A percentile compares a stretch with the other conserved stretches of the same genome.
phyloP scores from a whole-genome alignment of 2,329 filamentous ascomycete genomes.

The Berkeleyomyces basicola region DNA sequence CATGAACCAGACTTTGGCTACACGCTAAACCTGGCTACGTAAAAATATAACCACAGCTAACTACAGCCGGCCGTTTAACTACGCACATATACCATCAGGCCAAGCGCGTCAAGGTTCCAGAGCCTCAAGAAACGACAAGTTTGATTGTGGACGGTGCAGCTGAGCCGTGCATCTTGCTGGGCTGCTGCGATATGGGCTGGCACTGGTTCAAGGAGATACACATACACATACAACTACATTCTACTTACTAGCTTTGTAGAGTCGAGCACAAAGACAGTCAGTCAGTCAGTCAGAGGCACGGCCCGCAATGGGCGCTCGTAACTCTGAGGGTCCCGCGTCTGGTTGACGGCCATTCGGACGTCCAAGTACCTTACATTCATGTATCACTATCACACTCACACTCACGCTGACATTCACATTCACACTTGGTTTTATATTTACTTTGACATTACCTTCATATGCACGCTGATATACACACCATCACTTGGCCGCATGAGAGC shows the following conservation, averaged over 20 bases:
- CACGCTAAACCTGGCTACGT: too few relatives aligned
- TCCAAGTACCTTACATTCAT: too few relatives aligned
- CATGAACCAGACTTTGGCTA: too few relatives aligned
- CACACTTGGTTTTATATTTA: too few relatives aligned
- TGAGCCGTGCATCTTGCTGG: background rate
- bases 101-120: background rate
- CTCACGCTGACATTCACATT: too few relatives aligned
- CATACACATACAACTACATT: background rate
- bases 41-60: too few relatives aligned
- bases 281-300: background rate
- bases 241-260: background rate
- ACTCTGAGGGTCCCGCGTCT: background rate
- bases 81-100: background rate
- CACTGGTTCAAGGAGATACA: background rate
- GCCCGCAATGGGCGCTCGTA: background rate
- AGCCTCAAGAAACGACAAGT: background rate
- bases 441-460: too few relatives aligned
- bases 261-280: background rate
- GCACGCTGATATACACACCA: too few relatives aligned
- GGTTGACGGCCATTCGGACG: background rate
- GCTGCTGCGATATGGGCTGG: too few relatives aligned
- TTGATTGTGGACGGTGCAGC: background rate
- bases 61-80: too few relatives aligned
- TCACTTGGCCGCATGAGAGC: too few relatives aligned
- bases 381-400: too few relatives aligned